Conservation (phyloP, 2,329 filamentous ascomycete genomes). For the Pestalotiopsis sp. region DNA sequence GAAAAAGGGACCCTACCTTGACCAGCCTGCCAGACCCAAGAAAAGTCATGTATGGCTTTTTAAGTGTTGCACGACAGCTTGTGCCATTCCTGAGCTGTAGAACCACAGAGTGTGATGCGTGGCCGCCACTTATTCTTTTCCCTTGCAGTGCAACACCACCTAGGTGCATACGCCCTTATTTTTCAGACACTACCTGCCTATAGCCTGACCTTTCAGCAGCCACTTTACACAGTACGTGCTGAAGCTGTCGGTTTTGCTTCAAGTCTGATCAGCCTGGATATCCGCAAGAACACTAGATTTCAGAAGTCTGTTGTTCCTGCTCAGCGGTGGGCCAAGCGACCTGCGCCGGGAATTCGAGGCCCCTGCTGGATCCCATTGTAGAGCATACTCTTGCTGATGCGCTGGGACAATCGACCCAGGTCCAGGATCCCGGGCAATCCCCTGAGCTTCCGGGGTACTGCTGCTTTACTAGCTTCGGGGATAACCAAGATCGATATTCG, state of each 20-base stretch:
- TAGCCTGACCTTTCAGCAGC: no score
- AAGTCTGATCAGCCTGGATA: neutral
- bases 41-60: neutral
- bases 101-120: neutral
- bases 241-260: neutral
- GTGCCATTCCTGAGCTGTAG: neutral
- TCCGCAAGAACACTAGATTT: neutral
- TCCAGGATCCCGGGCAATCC: neutral
- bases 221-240: neutral
- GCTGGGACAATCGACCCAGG: neutral
- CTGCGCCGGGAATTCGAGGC: neutral
- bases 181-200: neutral
- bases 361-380: neutral
- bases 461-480: neutral
- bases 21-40: neutral
- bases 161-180: neutral
- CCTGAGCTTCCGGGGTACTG: neutral
- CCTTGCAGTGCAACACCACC: neutral
- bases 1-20: neutral
- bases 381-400: neutral
- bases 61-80: neutral
- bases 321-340: neutral
- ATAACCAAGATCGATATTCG: constrained; percentile 2
- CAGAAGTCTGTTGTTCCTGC: neutral
- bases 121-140: neutral